Percentiles rank a stretch among this genome's conserved stretches.
Evolutionary conservation across 495 filamentous ascomycete species (phyloP).

Genomic region (Geoglossum glabrum): DNA sequence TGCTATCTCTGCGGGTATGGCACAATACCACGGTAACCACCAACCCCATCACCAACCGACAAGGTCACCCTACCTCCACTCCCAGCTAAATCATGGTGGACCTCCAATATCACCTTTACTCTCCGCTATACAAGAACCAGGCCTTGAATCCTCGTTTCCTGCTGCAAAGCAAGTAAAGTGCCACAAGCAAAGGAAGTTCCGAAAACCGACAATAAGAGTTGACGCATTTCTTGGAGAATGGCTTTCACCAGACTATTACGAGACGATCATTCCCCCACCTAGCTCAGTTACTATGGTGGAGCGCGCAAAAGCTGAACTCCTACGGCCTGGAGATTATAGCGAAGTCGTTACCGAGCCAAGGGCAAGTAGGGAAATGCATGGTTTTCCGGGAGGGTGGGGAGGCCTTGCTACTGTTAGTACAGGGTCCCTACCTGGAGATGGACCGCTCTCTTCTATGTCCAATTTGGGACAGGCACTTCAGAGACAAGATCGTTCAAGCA

Average conservation of each 20-base stretch:
- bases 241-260: conserved; percentile 83
- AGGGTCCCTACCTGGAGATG: conserved; percentile 15
- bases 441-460: conserved; percentile 10
- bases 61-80: background rate
- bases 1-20: conserved; percentile 73
- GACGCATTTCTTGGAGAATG: conserved; percentile 93
- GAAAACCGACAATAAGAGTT: conserved; percentile 46
- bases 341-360: conserved; percentile 20
- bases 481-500: conserved; percentile 24
- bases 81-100: background rate
- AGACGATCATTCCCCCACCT: conserved; percentile 76
- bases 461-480: conserved; percentile 7
- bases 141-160: background rate
- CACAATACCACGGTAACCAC: conserved; percentile 24
- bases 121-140: background rate
- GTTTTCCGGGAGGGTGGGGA: conserved; percentile 46
- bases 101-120: background rate
- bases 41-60: background rate
- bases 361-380: conserved; percentile 17
- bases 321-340: conserved; percentile 45
- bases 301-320: conserved; percentile 63
- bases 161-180: background rate
- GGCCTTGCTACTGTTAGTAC: conserved; percentile 17
- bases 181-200: background rate
- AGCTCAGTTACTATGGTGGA: conserved; percentile 69